These are phyloP conservation scores for Colletotrichum australisinense DNA, from an alignment of 2,329 filamentous ascomycete genomes.

Conservation along the genomic window DNA sequence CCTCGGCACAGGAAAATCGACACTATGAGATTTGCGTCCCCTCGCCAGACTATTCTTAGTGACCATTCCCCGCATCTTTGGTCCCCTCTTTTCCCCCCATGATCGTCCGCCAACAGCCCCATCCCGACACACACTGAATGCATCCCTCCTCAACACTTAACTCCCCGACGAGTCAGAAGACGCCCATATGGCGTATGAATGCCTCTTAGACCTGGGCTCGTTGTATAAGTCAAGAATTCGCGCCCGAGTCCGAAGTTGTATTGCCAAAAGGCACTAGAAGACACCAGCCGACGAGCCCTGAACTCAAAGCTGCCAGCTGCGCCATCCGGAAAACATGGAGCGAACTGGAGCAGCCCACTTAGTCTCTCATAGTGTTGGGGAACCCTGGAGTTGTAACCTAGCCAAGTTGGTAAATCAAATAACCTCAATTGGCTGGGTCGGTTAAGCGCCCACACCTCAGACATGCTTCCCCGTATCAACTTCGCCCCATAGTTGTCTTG, in stretches of 20 bases:
- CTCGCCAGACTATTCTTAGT: not conserved
- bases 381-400: not conserved
- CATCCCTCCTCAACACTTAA: not conserved
- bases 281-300: not conserved
- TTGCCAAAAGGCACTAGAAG: not conserved
- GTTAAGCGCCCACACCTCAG: not conserved
- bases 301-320: not conserved
- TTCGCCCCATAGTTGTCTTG: not conserved
- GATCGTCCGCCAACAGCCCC: constrained; percentile 3
- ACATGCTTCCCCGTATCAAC: not conserved
- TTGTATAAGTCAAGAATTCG: not conserved
- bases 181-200: not conserved
- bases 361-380: not conserved
- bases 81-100: not conserved
- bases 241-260: not conserved
- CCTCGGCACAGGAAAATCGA: not conserved
- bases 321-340: not conserved
- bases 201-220: not conserved
- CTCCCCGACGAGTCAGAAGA: not conserved
- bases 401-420: not conserved
- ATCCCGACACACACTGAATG: not conserved
- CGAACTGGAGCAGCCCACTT: not conserved
- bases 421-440: not conserved
- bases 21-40: not conserved
- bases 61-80: not conserved